Evolutionary conservation across 208 protist species (phyloP).

Genomic region (Leishmania turanica): DNA sequence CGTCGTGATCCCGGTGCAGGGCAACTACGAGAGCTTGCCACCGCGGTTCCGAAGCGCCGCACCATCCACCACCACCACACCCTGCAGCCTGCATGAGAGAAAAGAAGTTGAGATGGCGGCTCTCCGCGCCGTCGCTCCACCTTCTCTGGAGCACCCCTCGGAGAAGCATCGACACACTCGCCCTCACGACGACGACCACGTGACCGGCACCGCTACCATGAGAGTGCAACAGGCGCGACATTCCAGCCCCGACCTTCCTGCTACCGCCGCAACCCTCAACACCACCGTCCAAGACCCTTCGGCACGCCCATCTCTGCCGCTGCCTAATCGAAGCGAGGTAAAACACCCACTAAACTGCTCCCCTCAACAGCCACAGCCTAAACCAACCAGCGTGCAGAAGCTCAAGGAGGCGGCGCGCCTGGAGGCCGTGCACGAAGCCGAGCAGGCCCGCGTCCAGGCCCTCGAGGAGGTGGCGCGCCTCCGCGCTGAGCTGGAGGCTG

Average conservation of each 20-base stretch:
- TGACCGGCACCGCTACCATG: too few relatives aligned
- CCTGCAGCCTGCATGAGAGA: background rate
- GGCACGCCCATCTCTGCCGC: background rate
- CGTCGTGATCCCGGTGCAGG: background rate
- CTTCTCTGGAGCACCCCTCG: background rate
- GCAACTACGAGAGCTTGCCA: background rate
- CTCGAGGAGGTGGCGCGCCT: background rate
- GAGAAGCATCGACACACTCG: background rate
- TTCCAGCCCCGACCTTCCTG: too few relatives aligned
- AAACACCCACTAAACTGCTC: too few relatives aligned
- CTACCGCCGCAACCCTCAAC: rapidly evolving
- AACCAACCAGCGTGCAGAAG: too few relatives aligned
- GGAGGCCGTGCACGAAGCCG: background rate
- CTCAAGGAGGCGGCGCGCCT: background rate
- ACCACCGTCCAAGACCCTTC: background rate
- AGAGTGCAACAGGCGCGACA: rapidly evolving
- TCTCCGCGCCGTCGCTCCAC: background rate
- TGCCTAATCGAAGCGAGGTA: rapidly evolving
- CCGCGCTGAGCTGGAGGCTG: slow-evolving; percentile 8
- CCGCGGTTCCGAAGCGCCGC: background rate
- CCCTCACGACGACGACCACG: background rate
- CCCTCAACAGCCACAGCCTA: too few relatives aligned
- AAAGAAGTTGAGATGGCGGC: background rate
- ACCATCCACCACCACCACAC: background rate
- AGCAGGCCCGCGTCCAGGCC: background rate